phyloP scores from a whole-genome alignment of 1,284 basidiomycete genomes.

The Cryptococcus sp. region DNA sequence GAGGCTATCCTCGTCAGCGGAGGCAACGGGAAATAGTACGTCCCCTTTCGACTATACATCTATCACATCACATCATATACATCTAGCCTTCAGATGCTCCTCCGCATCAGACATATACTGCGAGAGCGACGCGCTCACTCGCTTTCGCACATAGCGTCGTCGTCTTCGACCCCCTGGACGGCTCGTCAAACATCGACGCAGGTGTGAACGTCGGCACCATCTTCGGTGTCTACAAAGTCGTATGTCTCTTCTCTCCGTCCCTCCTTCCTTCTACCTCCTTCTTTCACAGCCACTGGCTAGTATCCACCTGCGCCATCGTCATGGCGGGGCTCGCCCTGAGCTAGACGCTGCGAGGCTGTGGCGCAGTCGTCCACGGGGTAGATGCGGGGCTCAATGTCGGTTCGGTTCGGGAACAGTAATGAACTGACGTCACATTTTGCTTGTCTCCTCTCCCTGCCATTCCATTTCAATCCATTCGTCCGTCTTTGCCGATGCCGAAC shows the following conservation, averaged over 20 bases:
- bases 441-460: no score
- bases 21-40: conserved; percentile 67
- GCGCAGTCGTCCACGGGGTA: no score
- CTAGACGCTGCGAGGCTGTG: conserved; percentile 59
- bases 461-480: no score
- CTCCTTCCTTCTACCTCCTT: background rate
- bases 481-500: no score
- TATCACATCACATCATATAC: background rate
- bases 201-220: conserved; percentile 99
- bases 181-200: conserved; percentile 98
- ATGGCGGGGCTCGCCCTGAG: conserved; percentile 54
- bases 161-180: conserved; percentile 98
- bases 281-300: background rate
- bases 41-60: conserved; percentile 5
- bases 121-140: background rate
- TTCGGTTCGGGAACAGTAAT: no score
- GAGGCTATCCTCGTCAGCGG: conserved; percentile 78
- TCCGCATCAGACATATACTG: background rate
- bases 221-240: conserved; percentile 92
- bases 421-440: no score
- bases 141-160: conserved; percentile 63
- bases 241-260: conserved; percentile 54
- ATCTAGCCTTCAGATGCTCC: background rate
- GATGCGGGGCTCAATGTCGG: background rate
- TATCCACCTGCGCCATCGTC: background rate